phyloP scores from a whole-genome alignment of 164 flowering plant genomes.

The Amborella trichopoda region DNA sequence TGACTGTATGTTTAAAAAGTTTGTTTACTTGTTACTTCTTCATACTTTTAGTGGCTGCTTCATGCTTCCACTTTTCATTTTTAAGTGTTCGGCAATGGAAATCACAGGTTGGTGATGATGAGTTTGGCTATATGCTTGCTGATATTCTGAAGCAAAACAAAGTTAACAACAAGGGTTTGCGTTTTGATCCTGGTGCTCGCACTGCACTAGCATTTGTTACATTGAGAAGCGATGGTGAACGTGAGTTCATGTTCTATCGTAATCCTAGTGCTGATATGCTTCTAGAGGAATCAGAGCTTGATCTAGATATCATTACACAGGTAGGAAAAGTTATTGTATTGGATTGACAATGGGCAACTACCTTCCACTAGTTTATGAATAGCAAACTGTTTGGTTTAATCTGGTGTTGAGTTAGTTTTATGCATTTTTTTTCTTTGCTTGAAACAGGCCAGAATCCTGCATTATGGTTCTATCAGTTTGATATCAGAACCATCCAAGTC shows the following conservation, averaged over 20 bases:
- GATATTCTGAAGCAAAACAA: conserved; percentile 83
- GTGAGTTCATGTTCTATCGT: conserved; percentile 97
- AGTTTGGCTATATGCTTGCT: conserved; percentile 97
- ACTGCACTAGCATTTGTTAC: conserved; percentile 98
- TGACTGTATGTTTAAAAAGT: neutral
- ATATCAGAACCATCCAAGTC: conserved; percentile 97
- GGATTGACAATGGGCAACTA: neutral
- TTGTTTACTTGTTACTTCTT: neutral
- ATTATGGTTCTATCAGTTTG: conserved; percentile 92
- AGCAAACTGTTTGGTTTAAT: neutral
- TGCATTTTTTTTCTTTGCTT: neutral
- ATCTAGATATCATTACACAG: conserved; percentile 64
- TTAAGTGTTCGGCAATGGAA: conserved; percentile 1
- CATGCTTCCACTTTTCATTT: neutral
- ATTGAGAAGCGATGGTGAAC: conserved; percentile 73
- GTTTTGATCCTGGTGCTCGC: conserved; percentile 94
- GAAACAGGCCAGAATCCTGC: conserved; percentile 83
- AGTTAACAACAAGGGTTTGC: conserved; percentile 76
- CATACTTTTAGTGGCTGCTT: neutral
- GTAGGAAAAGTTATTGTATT: conserved; percentile 16
- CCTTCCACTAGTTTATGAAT: neutral
- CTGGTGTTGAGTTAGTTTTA: conserved; percentile 1
- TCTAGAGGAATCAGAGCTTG: conserved; percentile 75
- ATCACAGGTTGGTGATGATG: conserved; percentile 93
- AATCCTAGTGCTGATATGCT: conserved; percentile 99